phyloP scores from a whole-genome alignment of 106 monocot species.

The Phalaenopsis equestris region DNA sequence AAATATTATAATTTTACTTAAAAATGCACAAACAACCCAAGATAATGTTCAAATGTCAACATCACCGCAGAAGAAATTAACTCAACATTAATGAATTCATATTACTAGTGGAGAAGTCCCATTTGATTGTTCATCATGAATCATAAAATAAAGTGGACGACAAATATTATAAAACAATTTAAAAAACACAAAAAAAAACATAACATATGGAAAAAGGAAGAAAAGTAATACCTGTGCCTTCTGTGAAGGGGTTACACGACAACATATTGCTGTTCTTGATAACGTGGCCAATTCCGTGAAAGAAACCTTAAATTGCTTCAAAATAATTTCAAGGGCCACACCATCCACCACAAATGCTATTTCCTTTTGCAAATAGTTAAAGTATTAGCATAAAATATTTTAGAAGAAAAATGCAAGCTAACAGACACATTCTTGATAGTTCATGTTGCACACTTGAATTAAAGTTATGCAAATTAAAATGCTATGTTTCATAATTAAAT shows the following conservation, averaged over 20 bases:
- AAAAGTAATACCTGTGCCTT: constrained; percentile 75
- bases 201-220: constrained; percentile 1
- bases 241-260: constrained; percentile 93
- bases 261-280: constrained; percentile 89
- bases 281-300: constrained; percentile 87
- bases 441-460: neutral
- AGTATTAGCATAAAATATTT: neutral
- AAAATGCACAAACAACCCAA: neutral
- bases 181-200: neutral
- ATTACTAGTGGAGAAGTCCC: neutral
- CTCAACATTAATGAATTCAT: neutral
- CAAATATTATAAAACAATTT: neutral
- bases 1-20: neutral
- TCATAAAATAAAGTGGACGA: neutral
- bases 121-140: neutral
- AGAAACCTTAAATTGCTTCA: constrained; percentile 52
- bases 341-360: constrained; percentile 96
- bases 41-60: neutral
- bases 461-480: neutral
- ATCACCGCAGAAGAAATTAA: neutral
- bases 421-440: neutral
- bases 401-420: neutral
- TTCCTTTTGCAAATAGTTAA: constrained; percentile 35
- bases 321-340: constrained; percentile 89
- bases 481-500: neutral